phyloP scores from a whole-genome alignment of 2,329 filamentous ascomycete species.

The Diaporthe australafricana region DNA sequence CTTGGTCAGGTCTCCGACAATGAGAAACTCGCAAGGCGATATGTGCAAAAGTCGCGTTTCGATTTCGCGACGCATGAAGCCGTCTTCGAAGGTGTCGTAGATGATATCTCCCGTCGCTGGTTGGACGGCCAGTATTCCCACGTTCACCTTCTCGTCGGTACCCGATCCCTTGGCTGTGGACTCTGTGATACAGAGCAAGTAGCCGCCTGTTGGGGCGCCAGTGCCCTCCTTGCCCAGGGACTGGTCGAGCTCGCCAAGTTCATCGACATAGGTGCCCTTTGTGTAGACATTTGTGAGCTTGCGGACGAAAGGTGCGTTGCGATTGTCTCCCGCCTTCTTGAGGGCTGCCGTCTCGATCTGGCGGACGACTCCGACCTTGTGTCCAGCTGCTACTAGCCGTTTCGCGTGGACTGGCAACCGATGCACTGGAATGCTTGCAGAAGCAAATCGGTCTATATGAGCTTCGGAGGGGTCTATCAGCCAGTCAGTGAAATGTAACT shows the following conservation, averaged over 20 bases:
- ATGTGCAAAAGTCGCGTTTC: conserved; percentile 97
- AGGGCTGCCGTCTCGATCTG: conserved; percentile 95
- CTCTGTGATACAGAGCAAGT: conserved; percentile 93
- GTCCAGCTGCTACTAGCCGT: conserved; percentile 87
- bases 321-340: conserved; percentile 95
- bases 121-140: conserved; percentile 93
- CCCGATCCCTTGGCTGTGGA: conserved; percentile 80
- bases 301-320: conserved; percentile 89
- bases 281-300: conserved; percentile 98
- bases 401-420: conserved; percentile 94
- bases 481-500: conserved; percentile 30
- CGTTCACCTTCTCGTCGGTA: conserved; percentile 91
- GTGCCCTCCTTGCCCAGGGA: conserved; percentile 46
- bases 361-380: conserved; percentile 95
- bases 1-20: conserved; percentile 90
- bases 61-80: conserved; percentile 96
- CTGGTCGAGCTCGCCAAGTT: conserved; percentile 82
- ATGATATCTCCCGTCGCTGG: conserved; percentile 96
- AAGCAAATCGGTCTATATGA: conserved; percentile 91
- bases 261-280: conserved; percentile 97
- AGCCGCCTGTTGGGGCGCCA: conserved; percentile 76
- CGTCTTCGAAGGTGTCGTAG: conserved; percentile 95
- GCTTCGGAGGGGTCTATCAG: conserved; percentile 83
- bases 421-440: conserved; percentile 94
- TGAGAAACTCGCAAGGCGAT: conserved; percentile 92